Evolutionary conservation across 2,329 filamentous ascomycete species (phyloP), one percentile per base, ranked within the genome.

Genomic region (Beauveria scarabaeidicola): DNA sequence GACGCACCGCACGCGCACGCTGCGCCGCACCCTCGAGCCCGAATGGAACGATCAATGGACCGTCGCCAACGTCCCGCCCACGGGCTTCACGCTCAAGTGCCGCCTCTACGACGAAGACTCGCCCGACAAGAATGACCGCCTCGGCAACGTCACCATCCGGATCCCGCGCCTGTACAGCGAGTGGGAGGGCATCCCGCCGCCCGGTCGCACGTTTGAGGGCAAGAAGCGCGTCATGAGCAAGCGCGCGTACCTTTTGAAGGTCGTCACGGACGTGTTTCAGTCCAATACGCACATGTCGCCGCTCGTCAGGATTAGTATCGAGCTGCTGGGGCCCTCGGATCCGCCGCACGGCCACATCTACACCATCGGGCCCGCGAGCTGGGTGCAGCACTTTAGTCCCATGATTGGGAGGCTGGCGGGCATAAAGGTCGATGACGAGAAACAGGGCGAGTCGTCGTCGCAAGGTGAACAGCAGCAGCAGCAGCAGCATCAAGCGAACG

Each of bases 71-170:
- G 81, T 97, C 2, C 92, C 93, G 0, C 77, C 86, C 0, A 84
- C 82, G 0, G 92, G 92, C 4, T 96, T 96, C 74, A 82, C 80
- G 60, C 80, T 97, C 65, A 96, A 96, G 70, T 91, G 90, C 62
- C 83, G 90, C 57, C 74, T 97, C 19, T 95, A 92, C 73, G 93
- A 97, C 68, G 93, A 97, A 71, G 93, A 97, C 73, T 85, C 86
- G 38, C 84, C 87, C 1, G 90, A 97, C 70, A 84, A 88, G 64
- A 89, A 97, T 69, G 93, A 97, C 73, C 82, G 90, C 27, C 80
- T 97, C 21, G 93, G 93, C 11, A 95, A 94, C 68, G 90, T 90
- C 3, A 91, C 91, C 51, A 77, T 96, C 58, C 74, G 81, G 19
- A 83, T 89, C 0, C 74, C 79, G 11, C 69, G 74, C 2, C 69